phyloP scores from a whole-genome alignment of 2,329 filamentous ascomycete genomes.

The Malbranchea cinnamomea region DNA sequence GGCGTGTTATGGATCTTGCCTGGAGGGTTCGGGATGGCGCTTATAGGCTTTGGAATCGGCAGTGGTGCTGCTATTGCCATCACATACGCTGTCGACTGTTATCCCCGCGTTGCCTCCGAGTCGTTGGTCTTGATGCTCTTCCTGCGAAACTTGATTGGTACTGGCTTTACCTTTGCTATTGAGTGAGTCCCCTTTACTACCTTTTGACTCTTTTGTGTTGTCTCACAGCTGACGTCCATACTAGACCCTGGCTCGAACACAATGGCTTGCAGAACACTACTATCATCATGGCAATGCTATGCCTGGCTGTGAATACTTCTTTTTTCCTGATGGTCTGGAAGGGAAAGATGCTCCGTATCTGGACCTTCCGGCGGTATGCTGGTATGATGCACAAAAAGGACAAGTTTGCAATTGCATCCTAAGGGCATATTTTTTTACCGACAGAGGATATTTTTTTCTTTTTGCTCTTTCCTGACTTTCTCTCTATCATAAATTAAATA shows the following conservation, averaged over 20 bases:
- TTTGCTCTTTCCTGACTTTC: neutral
- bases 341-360: constrained; percentile 9
- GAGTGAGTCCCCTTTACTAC: constrained; percentile 9
- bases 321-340: constrained; percentile 10
- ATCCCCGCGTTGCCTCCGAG: constrained; percentile 16
- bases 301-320: constrained; percentile 8
- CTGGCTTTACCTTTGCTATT: constrained; percentile 18
- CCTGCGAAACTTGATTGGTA: constrained; percentile 25
- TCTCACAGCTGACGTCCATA: neutral
- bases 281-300: constrained; percentile 18
- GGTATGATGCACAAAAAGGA: constrained; percentile 7
- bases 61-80: constrained; percentile 14
- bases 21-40: constrained; percentile 16
- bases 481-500: neutral
- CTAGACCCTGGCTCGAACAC: constrained; percentile 19
- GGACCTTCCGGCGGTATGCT: constrained; percentile 8
- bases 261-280: constrained; percentile 21
- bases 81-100: constrained; percentile 17
- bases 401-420: constrained; percentile 2
- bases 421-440: neutral
- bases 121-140: constrained; percentile 22
- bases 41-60: constrained; percentile 16
- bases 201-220: neutral
- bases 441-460: neutral
- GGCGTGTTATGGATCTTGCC: constrained; percentile 16